These are phyloP conservation scores for Planoprotostelium fungivorum DNA, from an alignment of 78 protist species.

Conservation along the genomic window DNA sequence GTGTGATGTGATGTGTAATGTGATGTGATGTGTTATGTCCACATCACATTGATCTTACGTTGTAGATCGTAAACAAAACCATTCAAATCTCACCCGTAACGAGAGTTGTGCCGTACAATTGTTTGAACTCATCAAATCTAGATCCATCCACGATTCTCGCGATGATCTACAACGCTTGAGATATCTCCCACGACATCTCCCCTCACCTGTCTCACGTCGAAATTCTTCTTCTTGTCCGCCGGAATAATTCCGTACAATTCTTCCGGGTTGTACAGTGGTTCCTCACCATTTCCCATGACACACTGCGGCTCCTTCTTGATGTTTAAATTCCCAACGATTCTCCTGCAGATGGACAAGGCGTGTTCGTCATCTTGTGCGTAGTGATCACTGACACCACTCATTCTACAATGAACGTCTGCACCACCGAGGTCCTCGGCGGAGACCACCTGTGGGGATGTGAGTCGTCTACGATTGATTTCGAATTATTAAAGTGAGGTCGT, in stretches of 20 bases:
- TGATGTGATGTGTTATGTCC: no score
- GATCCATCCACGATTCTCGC: constrained; percentile 93
- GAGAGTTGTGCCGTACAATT: constrained; percentile 85
- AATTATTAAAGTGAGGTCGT: neutral
- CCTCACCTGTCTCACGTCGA: constrained; percentile 65
- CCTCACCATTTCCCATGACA: constrained; percentile 29
- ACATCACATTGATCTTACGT: no score
- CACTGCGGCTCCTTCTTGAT: constrained; percentile 7
- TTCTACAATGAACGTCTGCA: constrained; percentile 89
- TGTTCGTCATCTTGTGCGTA: constrained; percentile 86
- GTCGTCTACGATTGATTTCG: neutral
- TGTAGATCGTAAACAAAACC: no score
- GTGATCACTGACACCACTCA: constrained; percentile 95
- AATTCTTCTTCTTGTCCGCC: constrained; percentile 52
- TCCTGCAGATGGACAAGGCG: constrained; percentile 81
- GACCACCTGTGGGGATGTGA: constrained; percentile 73
- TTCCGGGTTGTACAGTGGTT: constrained; percentile 64
- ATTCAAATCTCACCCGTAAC: no score
- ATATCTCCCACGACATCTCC: neutral
- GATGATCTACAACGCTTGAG: constrained; percentile 49
- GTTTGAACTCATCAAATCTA: constrained; percentile 90
- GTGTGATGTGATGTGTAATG: no score
- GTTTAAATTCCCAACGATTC: constrained; percentile 82
- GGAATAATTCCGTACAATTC: constrained; percentile 82
- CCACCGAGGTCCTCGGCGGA: constrained; percentile 95